A percentile compares a stretch with the other conserved stretches of the same genome.
Evolutionary conservation across 2,329 filamentous ascomycete genomes (phyloP).

Genomic region (Coniochaeta pulveracea): DNA sequence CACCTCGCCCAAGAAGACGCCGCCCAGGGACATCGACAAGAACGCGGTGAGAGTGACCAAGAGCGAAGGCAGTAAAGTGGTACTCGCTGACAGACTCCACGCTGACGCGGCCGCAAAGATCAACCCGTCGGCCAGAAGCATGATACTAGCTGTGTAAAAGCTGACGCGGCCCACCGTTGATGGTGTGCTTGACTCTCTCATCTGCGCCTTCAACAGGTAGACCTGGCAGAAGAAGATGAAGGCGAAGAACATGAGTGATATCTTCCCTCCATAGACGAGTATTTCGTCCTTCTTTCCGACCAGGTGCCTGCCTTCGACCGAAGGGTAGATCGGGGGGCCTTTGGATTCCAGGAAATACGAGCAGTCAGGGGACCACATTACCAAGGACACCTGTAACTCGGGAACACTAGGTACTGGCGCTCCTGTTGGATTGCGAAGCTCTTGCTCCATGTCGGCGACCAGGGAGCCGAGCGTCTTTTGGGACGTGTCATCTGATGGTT

Average conservation of each 20-base stretch:
- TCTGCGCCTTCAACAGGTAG: conserved; percentile 50
- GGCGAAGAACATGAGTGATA: conserved; percentile 46
- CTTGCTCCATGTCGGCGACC: conserved; percentile 46
- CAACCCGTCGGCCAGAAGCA: conserved; percentile 52
- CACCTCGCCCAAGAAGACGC: conserved; percentile 47
- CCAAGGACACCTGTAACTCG: conserved; percentile 47
- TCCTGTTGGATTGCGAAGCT: conserved; percentile 50
- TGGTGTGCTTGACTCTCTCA: conserved; percentile 55
- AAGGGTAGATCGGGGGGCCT: conserved; percentile 44
- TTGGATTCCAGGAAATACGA: conserved; percentile 55
- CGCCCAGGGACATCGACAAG: conserved; percentile 44
- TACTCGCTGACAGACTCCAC: conserved; percentile 43
- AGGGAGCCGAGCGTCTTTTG: conserved; percentile 20
- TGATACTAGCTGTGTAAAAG: conserved; percentile 49
- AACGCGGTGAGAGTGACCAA: conserved; percentile 40
- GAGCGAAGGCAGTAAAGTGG: conserved; percentile 45
- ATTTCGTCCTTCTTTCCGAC: conserved; percentile 50
- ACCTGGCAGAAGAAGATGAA: conserved; percentile 49
- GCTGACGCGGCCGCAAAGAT: conserved; percentile 44
- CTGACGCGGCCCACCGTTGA: conserved; percentile 57
- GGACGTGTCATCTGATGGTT: conserved; percentile 17
- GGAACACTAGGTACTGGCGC: conserved; percentile 44
- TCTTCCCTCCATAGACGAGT: conserved; percentile 42
- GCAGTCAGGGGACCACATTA: conserved; percentile 59
- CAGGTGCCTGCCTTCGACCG: conserved; percentile 42